Evolutionary conservation across 2,329 filamentous ascomycete species (phyloP), one percentile per base, ranked within the genome.

Genomic region (Neospermospora avenae): DNA sequence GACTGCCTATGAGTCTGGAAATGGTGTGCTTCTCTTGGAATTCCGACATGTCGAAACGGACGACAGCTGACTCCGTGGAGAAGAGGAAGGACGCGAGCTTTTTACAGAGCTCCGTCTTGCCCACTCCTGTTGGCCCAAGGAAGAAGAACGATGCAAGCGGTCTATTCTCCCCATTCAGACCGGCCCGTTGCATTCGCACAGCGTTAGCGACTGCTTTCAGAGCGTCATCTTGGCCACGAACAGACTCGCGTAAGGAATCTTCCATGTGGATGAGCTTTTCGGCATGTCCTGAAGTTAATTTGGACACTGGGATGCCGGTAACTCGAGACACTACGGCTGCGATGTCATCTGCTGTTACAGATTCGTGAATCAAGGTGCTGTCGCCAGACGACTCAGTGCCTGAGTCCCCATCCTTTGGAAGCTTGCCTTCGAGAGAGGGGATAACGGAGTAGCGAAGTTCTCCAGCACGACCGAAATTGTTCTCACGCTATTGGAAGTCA

Each of bases 21-120:
- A 98, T 90, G 3, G 95, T 98, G 72, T 98, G 93, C 75, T 96
- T 96, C 73, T 98, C 95, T 72, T 96, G 92, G 74, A 97, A 98
- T 72, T 99, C 95, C 69, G 87, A 91, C 95, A 98, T 98, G 75
- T 98, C 95, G 74, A 98, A 98, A 35, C 95, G 84, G 35, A 97
- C 85, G 25, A 99, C 91, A 2, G 95, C 93, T 28, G 86, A 86
- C 69, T 96, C 91, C 1, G 91, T 96, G 0, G 90, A 95, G 77
- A 98, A 99, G 39, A 99, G 80, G 77, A 97, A 98, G 60, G 83
- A 84, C 1, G 95, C 95, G 68, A 99, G 87, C 73, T 96, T 93
- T 80, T 98, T 98, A 81, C 93, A 96, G 1, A 98, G 84, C 72
- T 98, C 93, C 3, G 95, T 99, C 79, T 98, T 99, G 59, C 95